Evolutionary conservation across 345 rosid genomes (phyloP), one percentile per base, ranked within the genome.

Genomic region (Kernera saxatilis): DNA sequence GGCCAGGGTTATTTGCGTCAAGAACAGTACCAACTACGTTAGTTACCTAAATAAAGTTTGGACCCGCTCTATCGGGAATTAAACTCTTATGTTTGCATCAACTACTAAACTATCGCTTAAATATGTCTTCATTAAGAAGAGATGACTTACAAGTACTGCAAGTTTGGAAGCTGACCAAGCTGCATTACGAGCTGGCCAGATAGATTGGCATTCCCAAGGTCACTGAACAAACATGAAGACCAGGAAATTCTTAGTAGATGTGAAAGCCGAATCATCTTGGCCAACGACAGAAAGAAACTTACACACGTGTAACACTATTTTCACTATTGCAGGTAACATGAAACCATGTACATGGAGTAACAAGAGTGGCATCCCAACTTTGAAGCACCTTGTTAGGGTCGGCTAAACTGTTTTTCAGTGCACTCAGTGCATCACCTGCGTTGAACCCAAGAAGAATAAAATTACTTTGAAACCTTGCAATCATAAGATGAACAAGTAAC

Each of bases 331-430:
- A 93, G 35, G 98, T 93, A 55, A 93, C 93, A 71, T 93, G 89
- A 71, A 85, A 86, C 98, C 98, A 93, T 43, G 91, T 87, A 83
- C 97, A 93, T 4, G 97, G 98, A 74, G 87, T 90, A 54, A 85
- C 92, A 57, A 86, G 91, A 55, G 96, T 88, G 46, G 98, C 68
- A 79, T 88, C 93, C 98, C 98, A 93, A 81, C 98, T 90, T 69
- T 90, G 96, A 60, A 93, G 83, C 57, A 93, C 88, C 46, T 84
- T 87, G 79, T 85, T 86, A 64, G 98, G 97, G 78, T 90, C 96
- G 11, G 66, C 70, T 55, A 93, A 79, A 74, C 76, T 85, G 53
- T 71, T 73, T 84, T 80, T 93, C 73, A 93, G 37, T 5, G 96
- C 87, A 82, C 83, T 87, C 78, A 93, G 73, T 35, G 96, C 98